Conservation (phyloP, 768 basidiomycete species). For the Crucibulum laeve region DNA sequence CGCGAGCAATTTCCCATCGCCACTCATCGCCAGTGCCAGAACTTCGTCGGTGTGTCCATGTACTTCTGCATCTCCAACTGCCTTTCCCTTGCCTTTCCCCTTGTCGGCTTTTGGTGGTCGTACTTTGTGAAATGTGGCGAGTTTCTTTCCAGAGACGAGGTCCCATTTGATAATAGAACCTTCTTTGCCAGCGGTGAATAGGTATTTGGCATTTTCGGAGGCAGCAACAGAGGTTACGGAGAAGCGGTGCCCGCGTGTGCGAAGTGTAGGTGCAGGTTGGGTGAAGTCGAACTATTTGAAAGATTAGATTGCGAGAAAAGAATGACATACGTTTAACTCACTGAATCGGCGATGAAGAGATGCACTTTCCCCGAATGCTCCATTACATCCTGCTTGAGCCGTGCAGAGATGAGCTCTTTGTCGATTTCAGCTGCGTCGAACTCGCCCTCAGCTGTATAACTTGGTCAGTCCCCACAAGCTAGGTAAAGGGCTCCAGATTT, state of each 20-base stretch:
- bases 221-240: conserved; percentile 80
- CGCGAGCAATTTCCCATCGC: conserved; percentile 80
- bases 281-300: conserved; percentile 3
- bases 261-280: conserved; percentile 45
- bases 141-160: conserved; percentile 56
- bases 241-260: conserved; percentile 69
- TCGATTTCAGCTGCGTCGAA: conserved; percentile 97
- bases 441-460: conserved; percentile 68
- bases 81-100: conserved; percentile 58
- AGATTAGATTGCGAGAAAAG: background rate
- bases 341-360: conserved; percentile 71
- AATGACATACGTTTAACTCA: conserved; percentile 26
- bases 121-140: conserved; percentile 56
- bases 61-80: conserved; percentile 30
- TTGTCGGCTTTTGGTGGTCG: conserved; percentile 25
- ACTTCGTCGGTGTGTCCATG: conserved; percentile 88
- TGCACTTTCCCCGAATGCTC: conserved; percentile 88
- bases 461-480: background rate
- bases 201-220: conserved; percentile 62
- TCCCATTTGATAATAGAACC: conserved; percentile 88
- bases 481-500: background rate
- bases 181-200: conserved; percentile 92
- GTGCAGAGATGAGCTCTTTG: conserved; percentile 83
- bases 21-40: conserved; percentile 75
- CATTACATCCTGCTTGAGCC: conserved; percentile 89